A percentile compares a stretch with the other conserved stretches of the same genome.
Evolutionary conservation across 805 yeast species (phyloP).

Genomic region (Candida parachauliodes): DNA sequence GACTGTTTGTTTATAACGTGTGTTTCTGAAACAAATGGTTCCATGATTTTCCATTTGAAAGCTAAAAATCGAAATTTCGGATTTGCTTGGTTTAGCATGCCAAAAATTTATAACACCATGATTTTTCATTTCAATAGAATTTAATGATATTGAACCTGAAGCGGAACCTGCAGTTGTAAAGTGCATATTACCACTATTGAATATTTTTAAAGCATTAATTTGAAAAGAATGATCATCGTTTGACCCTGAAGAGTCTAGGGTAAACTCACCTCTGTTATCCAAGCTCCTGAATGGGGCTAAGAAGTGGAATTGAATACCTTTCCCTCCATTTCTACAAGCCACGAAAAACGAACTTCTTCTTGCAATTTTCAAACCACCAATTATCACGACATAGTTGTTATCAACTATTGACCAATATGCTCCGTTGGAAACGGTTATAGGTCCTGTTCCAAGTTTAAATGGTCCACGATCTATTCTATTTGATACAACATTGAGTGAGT

Average conservation of each 20-base stretch:
- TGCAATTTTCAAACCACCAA: not conserved
- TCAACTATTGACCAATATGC: constrained; percentile 3
- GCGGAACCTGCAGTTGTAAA: not conserved
- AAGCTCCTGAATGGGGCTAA: not conserved
- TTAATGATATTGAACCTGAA: not conserved
- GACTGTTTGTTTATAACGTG: not conserved
- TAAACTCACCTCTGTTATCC: not conserved
- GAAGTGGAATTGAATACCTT: not conserved
- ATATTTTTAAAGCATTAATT: not conserved
- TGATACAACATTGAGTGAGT: not conserved
- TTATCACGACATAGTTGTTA: not conserved
- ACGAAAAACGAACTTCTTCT: not conserved
- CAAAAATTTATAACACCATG: not conserved
- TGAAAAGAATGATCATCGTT: not conserved
- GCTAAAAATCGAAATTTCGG: not conserved
- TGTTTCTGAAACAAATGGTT: not conserved
- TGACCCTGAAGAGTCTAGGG: not conserved
- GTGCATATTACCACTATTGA: not conserved
- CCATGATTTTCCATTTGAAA: constrained; percentile 1
- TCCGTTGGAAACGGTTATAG: not conserved
- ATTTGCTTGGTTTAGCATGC: not conserved
- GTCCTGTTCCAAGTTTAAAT: not conserved
- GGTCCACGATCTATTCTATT: not conserved
- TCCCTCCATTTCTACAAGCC: not conserved
- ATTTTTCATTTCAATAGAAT: not conserved